Conservation (phyloP, 441 rosid species). For the Raphanus hybrid region DNA sequence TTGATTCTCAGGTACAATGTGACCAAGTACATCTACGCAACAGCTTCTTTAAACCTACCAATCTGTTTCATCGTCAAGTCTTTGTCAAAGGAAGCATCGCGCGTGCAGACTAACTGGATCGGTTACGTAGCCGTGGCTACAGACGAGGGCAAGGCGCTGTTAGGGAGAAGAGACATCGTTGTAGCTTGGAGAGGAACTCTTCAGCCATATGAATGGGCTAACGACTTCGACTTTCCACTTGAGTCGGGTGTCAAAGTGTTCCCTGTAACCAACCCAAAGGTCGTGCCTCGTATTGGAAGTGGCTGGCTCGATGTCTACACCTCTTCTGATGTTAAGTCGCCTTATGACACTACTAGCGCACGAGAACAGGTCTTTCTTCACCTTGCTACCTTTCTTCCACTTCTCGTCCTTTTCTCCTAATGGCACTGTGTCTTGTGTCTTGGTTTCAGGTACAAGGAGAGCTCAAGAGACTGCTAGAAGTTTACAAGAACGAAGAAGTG, state of each 20-base stretch:
- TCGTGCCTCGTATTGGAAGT: slow-evolving; percentile 40
- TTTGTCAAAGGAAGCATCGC: slow-evolving; percentile 33
- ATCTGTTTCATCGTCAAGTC: slow-evolving; percentile 36
- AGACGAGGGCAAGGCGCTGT: slow-evolving; percentile 45
- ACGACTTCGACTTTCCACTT: slow-evolving; percentile 41
- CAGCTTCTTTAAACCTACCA: slow-evolving; percentile 34
- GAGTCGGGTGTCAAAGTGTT: slow-evolving; percentile 38
- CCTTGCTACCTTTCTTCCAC: neutral
- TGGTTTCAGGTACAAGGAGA: slow-evolving; percentile 49
- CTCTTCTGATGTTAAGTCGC: slow-evolving; percentile 21
- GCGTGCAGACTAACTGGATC: slow-evolving; percentile 49
- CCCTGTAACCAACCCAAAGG: slow-evolving; percentile 25
- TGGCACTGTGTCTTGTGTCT: neutral
- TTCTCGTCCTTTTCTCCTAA: neutral
- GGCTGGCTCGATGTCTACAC: slow-evolving; percentile 50
- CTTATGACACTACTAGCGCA: slow-evolving; percentile 43
- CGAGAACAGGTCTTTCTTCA: slow-evolving; percentile 44
- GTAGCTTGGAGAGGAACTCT: slow-evolving; percentile 55
- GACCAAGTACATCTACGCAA: slow-evolving; percentile 49
- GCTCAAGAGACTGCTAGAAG: slow-evolving; percentile 49
- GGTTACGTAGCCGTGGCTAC: slow-evolving; percentile 56
- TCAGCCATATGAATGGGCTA: slow-evolving; percentile 44
- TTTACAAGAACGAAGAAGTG: slow-evolving; percentile 55
- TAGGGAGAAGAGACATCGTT: slow-evolving; percentile 59
- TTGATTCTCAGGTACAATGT: slow-evolving; percentile 39